A percentile compares a stretch with the other conserved stretches of the same genome.
phyloP scores from a whole-genome alignment of 2,329 filamentous ascomycete species.

The Periconia digitata region DNA sequence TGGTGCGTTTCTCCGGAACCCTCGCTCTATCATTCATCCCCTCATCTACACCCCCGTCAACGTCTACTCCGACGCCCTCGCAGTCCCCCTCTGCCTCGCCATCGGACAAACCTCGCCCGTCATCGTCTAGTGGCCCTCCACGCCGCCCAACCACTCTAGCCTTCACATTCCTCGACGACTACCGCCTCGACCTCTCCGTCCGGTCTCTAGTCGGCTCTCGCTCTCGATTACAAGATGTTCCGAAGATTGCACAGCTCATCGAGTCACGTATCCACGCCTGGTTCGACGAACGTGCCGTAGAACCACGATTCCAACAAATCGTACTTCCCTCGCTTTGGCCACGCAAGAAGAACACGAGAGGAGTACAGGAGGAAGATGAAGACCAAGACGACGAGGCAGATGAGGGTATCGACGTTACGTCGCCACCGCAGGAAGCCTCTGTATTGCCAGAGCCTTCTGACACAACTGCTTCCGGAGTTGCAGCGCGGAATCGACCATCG shows the following conservation, averaged over 20 bases:
- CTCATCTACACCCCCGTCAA: constrained; percentile 45
- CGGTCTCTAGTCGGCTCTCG: constrained; percentile 77
- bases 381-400: constrained; percentile 15
- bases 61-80: constrained; percentile 30
- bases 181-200: constrained; percentile 79
- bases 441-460: constrained; percentile 3
- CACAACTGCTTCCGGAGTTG: background rate
- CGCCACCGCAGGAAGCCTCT: background rate
- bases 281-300: constrained; percentile 86
- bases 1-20: constrained; percentile 93
- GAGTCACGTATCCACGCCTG: constrained; percentile 79
- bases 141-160: constrained; percentile 77
- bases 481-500: constrained; percentile 1
- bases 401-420: constrained; percentile 13
- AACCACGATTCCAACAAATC: constrained; percentile 85
- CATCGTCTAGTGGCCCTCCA: constrained; percentile 25
- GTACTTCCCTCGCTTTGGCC: constrained; percentile 82
- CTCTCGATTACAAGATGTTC: constrained; percentile 80
- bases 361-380: constrained; percentile 54
- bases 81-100: constrained; percentile 3
- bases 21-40: constrained; percentile 92
- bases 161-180: constrained; percentile 91
- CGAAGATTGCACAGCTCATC: constrained; percentile 83
- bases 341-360: constrained; percentile 78
- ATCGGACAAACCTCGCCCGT: constrained; percentile 40